phyloP scores from a whole-genome alignment of 768 basidiomycete species.

The Lactarius evosmus region DNA sequence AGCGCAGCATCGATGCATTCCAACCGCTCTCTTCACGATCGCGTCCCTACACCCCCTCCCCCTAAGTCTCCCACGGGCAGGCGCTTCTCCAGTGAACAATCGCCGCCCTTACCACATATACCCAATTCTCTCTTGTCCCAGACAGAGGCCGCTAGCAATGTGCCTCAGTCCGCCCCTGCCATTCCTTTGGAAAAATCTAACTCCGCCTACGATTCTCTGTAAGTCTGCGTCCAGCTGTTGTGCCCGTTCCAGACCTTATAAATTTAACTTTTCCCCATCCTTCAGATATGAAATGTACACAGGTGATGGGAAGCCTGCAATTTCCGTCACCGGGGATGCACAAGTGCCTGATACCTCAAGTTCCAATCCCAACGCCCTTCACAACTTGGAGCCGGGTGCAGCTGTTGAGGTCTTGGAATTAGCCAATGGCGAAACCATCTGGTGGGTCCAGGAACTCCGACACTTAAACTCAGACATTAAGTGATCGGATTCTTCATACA shows the following conservation, averaged over 20 bases:
- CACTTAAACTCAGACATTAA: conserved; percentile 17
- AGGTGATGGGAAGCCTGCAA: conserved; percentile 49
- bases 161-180: conserved; percentile 39
- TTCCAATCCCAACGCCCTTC: conserved; percentile 30
- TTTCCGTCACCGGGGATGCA: conserved; percentile 36
- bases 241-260: conserved; percentile 17
- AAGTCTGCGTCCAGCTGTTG: conserved; percentile 37
- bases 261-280: conserved; percentile 24
- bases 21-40: conserved; percentile 72
- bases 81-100: conserved; percentile 63
- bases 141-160: conserved; percentile 38
- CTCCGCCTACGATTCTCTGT: conserved; percentile 78
- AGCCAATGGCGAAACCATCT: conserved; percentile 85
- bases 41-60: conserved; percentile 83
- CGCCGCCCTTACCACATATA: conserved; percentile 68
- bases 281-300: conserved; percentile 78
- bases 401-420: conserved; percentile 78
- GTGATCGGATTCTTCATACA: conserved; percentile 25
- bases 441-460: conserved; percentile 45
- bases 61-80: conserved; percentile 50
- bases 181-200: conserved; percentile 58
- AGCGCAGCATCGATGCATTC: conserved; percentile 59
- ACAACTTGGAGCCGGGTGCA: conserved; percentile 47
- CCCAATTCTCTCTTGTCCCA: conserved; percentile 49
- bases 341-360: conserved; percentile 31